Evolutionary conservation across 108 stramenopile species (phyloP), one percentile per base, ranked within the genome.

Genomic region (Nitzschia putrida): DNA sequence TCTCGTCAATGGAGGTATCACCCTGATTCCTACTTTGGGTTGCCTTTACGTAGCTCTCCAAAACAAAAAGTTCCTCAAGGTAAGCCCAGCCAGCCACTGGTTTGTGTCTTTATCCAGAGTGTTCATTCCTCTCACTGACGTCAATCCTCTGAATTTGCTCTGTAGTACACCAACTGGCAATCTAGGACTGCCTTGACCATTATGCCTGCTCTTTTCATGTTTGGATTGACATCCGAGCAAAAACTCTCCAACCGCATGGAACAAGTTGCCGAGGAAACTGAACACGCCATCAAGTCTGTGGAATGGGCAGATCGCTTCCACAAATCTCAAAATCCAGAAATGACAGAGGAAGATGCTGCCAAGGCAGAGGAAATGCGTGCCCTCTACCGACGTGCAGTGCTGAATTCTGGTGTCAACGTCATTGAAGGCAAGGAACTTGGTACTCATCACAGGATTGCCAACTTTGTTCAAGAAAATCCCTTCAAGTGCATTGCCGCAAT

Each of bases 131-230:
- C 3, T 34, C n/a, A 34, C 29, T 34, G 29, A 34, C 29, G 29
- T 1, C 3, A 34, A 34, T 34, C 4, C 29, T 34, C 3, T 34
- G 29, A 34, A 3, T 34, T 34, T 34, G 3, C 29, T 34, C 4
- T 34, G 24, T 18, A 74, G 65, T 42, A 64, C 38, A 91, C 90
- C 11, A 91, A 91, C 58, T 85, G 80, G 80, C 82, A 83, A 64
- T 76, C 77, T 21, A 77, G 90, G 55, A 91, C 90, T n/a, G 90
- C 90, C 40, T 14, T 91, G 14, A 73, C 60, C 42, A 87, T 91
- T 53, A 89, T 93, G 92, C 92, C 92, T 2, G 79, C 92, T 20
- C 80, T 90, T 11, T 93, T 93, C 66, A 77, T 66, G 34, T 93
- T 93, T 68, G 86, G 61, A 13, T 78, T 80, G 41, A 78, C 85